Base-by-base conservation (phyloP, 2,329 filamentous ascomycete genomes). In the Drechslerella coelobrocha region DNA sequence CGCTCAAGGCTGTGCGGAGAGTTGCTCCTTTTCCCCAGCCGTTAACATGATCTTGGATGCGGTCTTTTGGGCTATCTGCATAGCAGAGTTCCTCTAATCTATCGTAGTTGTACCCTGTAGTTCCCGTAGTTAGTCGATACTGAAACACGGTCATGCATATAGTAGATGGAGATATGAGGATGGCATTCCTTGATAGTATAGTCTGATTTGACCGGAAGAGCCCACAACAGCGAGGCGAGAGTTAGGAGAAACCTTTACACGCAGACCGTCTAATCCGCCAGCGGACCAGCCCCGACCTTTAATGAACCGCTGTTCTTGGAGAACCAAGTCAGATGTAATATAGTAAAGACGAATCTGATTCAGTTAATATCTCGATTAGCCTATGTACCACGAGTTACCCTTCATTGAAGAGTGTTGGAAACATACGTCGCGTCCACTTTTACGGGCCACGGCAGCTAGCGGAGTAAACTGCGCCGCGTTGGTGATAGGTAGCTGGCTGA, bases 281-380 rank as follows among this genome's bases (percentile, higher is more conserved):
- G 17, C 4, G 9, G 21, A 43, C 52, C 52, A 55, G 5, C 52
- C 52, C 26, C 23, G 31, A 12, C 31, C 26, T 26, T 12, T 34
- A 12, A 34, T 55, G 8, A 12, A 55, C 14, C 52, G n/a, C 21
- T 26, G 21, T 23, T 55, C 52, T 43, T 43, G 52, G 8, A 55
- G 31, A 43, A 55, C 6, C n/a, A 10, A 8, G 2, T 55, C 14
- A 10, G 6, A 8, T 17, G 31, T 26, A 17, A 43, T 23, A 43
- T 55, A 55, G 37, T 55, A 55, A 2, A 55, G 34, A n/a, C 52
- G 31, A 21, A 55, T 14, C 52, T 55, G 10, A 34, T 45, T 45
- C 14, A 17, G 17, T 17, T 45, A 45, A 17, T 7, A 8, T 45
- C 17, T 7, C 6, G 6, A 23, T 10, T 24, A 55, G 34, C 8